phyloP scores from a whole-genome alignment of 2,329 filamentous ascomycete species.

The Aspergillus ruber region DNA sequence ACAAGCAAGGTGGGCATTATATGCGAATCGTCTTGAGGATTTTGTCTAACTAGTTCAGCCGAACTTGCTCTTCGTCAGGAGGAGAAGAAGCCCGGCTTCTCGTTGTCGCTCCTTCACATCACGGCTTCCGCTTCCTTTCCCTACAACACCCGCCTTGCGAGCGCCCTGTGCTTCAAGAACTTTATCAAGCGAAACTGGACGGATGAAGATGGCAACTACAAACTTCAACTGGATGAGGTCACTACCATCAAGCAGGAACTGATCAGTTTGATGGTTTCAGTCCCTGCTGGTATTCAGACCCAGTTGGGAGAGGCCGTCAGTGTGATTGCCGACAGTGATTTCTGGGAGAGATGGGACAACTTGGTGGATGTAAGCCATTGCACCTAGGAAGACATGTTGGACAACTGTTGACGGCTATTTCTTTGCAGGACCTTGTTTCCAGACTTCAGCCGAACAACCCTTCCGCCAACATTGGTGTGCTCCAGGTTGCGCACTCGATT shows the following conservation, averaged over 20 bases:
- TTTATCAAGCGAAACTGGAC: constrained; percentile 93
- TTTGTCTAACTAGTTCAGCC: constrained; percentile 48
- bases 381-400: too few species aligned
- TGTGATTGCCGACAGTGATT: constrained; percentile 95
- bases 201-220: constrained; percentile 92
- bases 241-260: constrained; percentile 87
- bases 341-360: constrained; percentile 95
- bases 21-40: neutral
- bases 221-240: constrained; percentile 76
- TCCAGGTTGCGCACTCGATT: constrained; percentile 97
- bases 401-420: neutral
- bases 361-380: constrained; percentile 64
- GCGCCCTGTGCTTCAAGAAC: constrained; percentile 96
- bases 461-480: constrained; percentile 82
- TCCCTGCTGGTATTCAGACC: constrained; percentile 78
- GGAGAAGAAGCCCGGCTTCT: constrained; percentile 80
- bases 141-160: constrained; percentile 73
- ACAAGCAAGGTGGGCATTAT: constrained; percentile 69
- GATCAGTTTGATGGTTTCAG: constrained; percentile 92
- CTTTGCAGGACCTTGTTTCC: constrained; percentile 69
- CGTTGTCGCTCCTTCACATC: constrained; percentile 80
- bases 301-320: constrained; percentile 96
- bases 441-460: constrained; percentile 76
- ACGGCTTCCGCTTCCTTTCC: constrained; percentile 69
- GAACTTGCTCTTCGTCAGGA: constrained; percentile 72